Conservation (phyloP, 2,329 filamentous ascomycete genomes). For the Neobulgaria alba region DNA sequence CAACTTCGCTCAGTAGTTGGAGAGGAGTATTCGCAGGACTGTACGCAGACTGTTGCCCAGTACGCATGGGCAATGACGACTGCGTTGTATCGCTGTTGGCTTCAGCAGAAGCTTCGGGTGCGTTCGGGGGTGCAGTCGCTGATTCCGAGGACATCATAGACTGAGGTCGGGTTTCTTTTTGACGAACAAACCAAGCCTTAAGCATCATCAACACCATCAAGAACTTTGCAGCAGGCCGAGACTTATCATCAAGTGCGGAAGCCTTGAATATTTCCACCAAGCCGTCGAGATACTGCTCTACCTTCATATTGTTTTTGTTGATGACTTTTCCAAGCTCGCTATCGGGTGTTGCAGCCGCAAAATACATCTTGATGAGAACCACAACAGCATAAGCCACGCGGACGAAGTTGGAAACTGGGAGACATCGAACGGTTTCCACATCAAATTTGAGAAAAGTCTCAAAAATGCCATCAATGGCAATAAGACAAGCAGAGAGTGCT, state of each 20-base stretch:
- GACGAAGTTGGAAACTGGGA: conserved; percentile 43
- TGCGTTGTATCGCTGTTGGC: conserved; percentile 2
- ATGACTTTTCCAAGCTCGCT: conserved; percentile 64
- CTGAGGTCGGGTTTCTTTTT: conserved; percentile 17
- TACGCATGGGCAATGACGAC: conserved; percentile 1
- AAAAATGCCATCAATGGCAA: conserved; percentile 44
- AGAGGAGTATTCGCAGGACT: conserved; percentile 29
- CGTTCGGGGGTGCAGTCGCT: background rate
- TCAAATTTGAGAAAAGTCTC: conserved; percentile 42
- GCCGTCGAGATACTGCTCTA: conserved; percentile 58
- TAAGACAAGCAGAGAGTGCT: conserved; percentile 43
- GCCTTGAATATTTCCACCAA: conserved; percentile 60
- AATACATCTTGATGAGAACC: conserved; percentile 51
- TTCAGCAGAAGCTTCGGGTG: conserved; percentile 2
- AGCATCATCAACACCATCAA: conserved; percentile 63
- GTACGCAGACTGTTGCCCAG: conserved; percentile 20
- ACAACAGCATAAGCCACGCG: conserved; percentile 48
- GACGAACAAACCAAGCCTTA: conserved; percentile 46
- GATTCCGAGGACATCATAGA: background rate
- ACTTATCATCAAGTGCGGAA: conserved; percentile 54
- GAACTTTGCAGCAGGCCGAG: conserved; percentile 61
- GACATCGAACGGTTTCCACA: conserved; percentile 37
- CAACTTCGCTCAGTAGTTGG: conserved; percentile 35
- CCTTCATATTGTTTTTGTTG: conserved; percentile 56
- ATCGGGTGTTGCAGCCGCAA: conserved; percentile 50